Evolutionary conservation across 1,284 basidiomycete species (phyloP), one percentile per base, ranked within the genome.

Genomic region (Fomitopsis schrenkii): DNA sequence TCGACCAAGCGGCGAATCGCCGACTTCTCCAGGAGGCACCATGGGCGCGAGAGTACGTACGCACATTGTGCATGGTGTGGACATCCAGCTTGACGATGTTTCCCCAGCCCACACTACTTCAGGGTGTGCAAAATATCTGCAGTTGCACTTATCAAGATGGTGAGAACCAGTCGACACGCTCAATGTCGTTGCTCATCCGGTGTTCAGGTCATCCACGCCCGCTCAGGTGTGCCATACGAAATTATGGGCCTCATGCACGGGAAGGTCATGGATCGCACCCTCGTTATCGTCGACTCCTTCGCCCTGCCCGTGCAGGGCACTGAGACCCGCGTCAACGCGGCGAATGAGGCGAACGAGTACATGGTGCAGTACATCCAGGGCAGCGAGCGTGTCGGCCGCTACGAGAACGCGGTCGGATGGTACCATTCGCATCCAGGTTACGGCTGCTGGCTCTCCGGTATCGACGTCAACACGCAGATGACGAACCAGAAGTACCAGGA

Each of bases 211-310:
- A 98, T 97, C 71, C 97, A 99, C 75, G 97, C 97, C 42, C 88
- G 97, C 53, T 98, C 96, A 6, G 97, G 97, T 56, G 97, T 97
- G 2, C 91, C 92, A 59, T 94, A 98, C 78, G 97, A 99, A 79
- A 97, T 99, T 71, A 99, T 99, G 97, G 97, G 97, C 9, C 82
- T 98, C 50, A 98, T 99, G 96, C 95, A 98, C 76, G 97, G 97
- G 55, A 97, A 97, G 77, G 90, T 98, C 28, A 83, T 95, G 48
- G 93, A 90, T 8, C 85, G 85, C 62, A 85, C 94, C 0, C 84
- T 98, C 60, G 92, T 98, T 61, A 88, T 99, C 68, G 90, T 97
- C 84, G 97, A 99, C 75, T 94, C 93, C 3, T 98, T 98, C 66
- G 96, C 97, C 2, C 81, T 99, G 3, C 97, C 97, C 1, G 97